Evolutionary conservation across 2,329 filamentous ascomycete species (phyloP).

Genomic region (Fonsecaea pedrosoi): DNA sequence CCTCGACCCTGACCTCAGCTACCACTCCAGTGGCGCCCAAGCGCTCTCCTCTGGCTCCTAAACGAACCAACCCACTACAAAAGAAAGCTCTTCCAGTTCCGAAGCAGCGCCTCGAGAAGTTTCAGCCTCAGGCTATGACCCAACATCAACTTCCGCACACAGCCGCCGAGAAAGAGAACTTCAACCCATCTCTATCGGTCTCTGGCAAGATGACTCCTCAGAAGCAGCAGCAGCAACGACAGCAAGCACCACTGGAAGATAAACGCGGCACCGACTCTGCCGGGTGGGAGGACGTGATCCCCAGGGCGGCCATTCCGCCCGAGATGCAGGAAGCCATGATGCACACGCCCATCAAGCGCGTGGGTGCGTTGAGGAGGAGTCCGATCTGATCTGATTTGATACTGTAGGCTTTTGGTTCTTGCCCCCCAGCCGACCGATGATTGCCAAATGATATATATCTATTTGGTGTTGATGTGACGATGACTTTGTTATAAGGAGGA

Average conservation of each 20-base stretch:
- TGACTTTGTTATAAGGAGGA: not conserved
- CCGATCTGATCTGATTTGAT: slow-evolving; percentile 31
- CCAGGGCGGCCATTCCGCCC: slow-evolving; percentile 36
- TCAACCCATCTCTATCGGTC: slow-evolving; percentile 29
- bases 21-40: slow-evolving; percentile 17
- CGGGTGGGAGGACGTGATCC: slow-evolving; percentile 2
- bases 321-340: slow-evolving; percentile 40
- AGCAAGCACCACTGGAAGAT: not conserved
- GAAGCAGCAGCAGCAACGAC: not conserved
- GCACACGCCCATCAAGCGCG: slow-evolving; percentile 38
- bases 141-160: slow-evolving; percentile 4
- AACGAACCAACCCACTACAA: slow-evolving; percentile 33
- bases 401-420: not conserved
- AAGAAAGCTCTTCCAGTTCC: slow-evolving; percentile 38
- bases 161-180: slow-evolving; percentile 35
- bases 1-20: not conserved
- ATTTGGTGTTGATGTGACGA: not conserved
- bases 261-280: slow-evolving; percentile 8
- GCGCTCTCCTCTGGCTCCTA: slow-evolving; percentile 38
- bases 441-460: not conserved
- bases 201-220: slow-evolving; percentile 12
- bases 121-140: slow-evolving; percentile 1
- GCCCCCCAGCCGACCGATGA: too few species aligned
- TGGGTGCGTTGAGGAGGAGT: slow-evolving; percentile 40
- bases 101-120: slow-evolving; percentile 35